Evolutionary conservation across 805 yeast genomes (phyloP).

Genomic region (Saccharomyces mikatae): DNA sequence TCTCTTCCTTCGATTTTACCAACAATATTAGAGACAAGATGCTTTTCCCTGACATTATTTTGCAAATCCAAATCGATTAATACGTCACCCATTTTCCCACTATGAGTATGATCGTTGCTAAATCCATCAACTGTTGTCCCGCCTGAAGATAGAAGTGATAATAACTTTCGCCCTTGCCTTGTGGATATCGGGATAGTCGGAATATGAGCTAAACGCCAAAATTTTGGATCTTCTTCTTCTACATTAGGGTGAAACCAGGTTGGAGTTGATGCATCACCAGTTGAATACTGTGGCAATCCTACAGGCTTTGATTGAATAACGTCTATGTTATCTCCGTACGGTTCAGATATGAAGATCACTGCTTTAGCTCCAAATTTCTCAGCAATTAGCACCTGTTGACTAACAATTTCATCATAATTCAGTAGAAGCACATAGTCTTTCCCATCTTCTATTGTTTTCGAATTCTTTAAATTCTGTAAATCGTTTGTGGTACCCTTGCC

Average conservation of each 20-base stretch:
- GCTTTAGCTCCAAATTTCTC: constrained; percentile 50
- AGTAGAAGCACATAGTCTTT: constrained; percentile 50
- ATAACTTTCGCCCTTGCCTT: constrained; percentile 48
- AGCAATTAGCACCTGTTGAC: constrained; percentile 47
- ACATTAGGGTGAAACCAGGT: constrained; percentile 43
- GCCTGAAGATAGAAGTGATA: constrained; percentile 17
- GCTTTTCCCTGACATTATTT: constrained; percentile 42
- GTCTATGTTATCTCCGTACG: constrained; percentile 23
- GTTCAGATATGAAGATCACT: constrained; percentile 55
- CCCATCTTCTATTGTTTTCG: constrained; percentile 10
- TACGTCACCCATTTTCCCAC: constrained; percentile 15
- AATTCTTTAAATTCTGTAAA: constrained; percentile 33
- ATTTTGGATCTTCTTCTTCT: constrained; percentile 36
- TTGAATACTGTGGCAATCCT: constrained; percentile 46
- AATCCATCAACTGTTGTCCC: constrained; percentile 15
- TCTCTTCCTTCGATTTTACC: constrained; percentile 77
- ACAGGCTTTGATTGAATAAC: constrained; percentile 36
- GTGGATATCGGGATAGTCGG: constrained; percentile 73
- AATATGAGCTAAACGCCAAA: constrained; percentile 51
- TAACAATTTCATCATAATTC: constrained; percentile 44
- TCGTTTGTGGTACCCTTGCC: constrained; percentile 60
- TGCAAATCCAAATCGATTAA: constrained; percentile 28
- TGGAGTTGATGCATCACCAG: constrained; percentile 75
- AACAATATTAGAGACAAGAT: constrained; percentile 66
- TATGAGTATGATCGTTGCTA: constrained; percentile 7